phyloP scores from a whole-genome alignment of 2,329 filamentous ascomycete genomes.

The Trichoderma endophyticum region DNA sequence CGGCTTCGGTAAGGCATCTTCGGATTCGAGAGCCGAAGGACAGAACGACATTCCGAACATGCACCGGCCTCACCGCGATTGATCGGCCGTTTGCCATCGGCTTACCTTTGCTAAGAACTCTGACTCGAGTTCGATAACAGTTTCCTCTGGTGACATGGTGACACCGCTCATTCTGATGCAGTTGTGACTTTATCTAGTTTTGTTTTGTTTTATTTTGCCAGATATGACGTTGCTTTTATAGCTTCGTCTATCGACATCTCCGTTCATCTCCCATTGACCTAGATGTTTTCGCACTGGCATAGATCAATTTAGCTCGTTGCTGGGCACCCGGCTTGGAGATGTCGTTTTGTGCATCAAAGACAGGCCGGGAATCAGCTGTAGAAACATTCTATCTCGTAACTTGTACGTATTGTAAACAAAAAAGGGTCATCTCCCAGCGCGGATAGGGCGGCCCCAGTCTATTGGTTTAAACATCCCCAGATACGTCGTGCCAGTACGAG shows the following conservation, averaged over 20 bases:
- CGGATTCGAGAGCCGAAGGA: neutral
- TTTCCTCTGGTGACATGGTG: neutral
- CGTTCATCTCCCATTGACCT: conserved; percentile 43
- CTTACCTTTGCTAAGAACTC: neutral
- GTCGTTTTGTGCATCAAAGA: conserved; percentile 53
- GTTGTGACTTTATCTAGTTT: neutral
- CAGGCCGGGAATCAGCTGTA: conserved; percentile 58
- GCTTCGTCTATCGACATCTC: conserved; percentile 47
- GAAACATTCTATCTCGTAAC: conserved; percentile 42
- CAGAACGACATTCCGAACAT: neutral
- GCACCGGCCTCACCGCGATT: neutral
- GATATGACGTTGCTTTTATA: conserved; percentile 31
- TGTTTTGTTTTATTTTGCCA: conserved; percentile 29
- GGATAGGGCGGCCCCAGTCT: neutral
- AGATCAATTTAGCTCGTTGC: conserved; percentile 51
- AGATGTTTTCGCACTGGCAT: conserved; percentile 57
- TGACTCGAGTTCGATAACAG: neutral
- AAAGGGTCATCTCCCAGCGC: neutral
- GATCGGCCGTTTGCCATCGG: neutral
- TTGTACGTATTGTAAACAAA: neutral
- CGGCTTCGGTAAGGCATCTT: neutral
- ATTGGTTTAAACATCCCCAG: neutral
- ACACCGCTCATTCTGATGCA: neutral
- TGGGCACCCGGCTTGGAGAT: conserved; percentile 55
- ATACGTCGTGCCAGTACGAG: neutral